Base-by-base conservation (phyloP, 2,329 filamentous ascomycete genomes). In the Pseudopyrenochaeta lycopersici region DNA sequence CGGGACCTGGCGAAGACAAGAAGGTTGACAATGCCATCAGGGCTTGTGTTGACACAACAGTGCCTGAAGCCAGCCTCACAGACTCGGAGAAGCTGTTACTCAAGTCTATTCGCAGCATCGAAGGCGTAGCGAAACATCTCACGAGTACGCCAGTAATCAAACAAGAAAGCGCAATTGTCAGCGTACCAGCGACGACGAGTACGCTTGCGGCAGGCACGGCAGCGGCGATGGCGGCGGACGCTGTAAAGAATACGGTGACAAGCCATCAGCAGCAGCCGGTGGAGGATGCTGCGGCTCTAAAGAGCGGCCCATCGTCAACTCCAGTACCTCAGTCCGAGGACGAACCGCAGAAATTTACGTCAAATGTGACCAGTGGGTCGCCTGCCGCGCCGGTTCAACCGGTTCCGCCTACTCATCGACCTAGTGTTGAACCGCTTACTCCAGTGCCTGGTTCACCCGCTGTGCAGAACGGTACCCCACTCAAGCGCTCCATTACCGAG, bases 391-490 rank as follows among this genome's bases (percentile, higher is more conserved):
- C 60, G 11, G 54, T 53, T 14, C 51, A 57, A 18, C 20, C 56
- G 27, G 48, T 61, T 27, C 54, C 60, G 1, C 43, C 66, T 29
- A 58, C 65, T 17, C 64, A 66, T 36, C 56, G 72, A 12, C 72
- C 72, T 3, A 75, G 71, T 40, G 72, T 75, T 2, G 72, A 75
- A 56, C 72, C 72, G 2, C 63, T 75, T 1, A 75, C 72, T 2
- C 72, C 72, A 3, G 66, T 74, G 3, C 71, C 72, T 20, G 71
- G 72, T 7, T 73, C 71, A 9, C 72, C 72, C 30, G 68, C 70
- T 5, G 55, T 70, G 7, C 66, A 64, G 35, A 67, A 56, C n/a
- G 63, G 64, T 7, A 63, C 70, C 4, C 62, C 63, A 7, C 33
- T 62, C 12, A 65, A 62, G 20, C 62, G 58, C 10, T 51, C 66